Percentiles rank a stretch among this genome's conserved stretches.
Evolutionary conservation across 163 green algal genomes (phyloP).

Genomic region (Chlamydomonas reinhardtii): DNA sequence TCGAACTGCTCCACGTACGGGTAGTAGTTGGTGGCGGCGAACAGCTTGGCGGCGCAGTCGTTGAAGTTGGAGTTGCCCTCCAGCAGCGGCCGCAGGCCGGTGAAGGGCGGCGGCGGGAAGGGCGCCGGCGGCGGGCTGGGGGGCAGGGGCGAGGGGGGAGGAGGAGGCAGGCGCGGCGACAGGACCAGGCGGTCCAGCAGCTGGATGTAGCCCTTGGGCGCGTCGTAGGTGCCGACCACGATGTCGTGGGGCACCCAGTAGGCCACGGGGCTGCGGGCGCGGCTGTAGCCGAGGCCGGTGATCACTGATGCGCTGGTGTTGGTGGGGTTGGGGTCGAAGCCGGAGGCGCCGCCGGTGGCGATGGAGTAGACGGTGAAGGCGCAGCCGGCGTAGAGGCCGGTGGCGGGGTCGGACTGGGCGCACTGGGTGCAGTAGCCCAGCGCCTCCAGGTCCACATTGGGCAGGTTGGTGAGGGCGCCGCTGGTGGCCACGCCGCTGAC

Average conservation of each 20-base stretch:
- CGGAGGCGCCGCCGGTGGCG: background rate
- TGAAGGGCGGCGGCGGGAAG: conserved; percentile 19
- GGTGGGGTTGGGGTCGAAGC: background rate
- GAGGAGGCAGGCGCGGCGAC: conserved; percentile 15
- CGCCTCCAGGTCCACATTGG: background rate
- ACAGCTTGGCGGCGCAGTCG: background rate
- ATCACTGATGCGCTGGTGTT: background rate
- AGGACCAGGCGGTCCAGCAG: conserved; percentile 34
- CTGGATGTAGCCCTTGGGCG: conserved; percentile 15
- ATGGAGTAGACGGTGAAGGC: conserved; percentile 18
- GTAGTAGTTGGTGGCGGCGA: conserved; percentile 31
- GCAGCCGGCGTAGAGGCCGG: conserved; percentile 3
- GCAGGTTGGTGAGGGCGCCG: background rate
- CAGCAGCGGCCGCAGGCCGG: conserved; percentile 3
- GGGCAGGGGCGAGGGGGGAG: conserved; percentile 24
- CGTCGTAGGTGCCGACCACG: too few relatives aligned
- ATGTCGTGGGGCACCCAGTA: conserved; percentile 33
- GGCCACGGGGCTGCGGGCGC: background rate
- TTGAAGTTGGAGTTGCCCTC: conserved; percentile 3
- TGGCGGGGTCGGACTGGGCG: background rate
- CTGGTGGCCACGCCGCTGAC: background rate
- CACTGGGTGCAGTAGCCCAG: conserved; percentile 45
- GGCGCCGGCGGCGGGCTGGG: conserved; percentile 24
- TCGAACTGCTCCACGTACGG: background rate
- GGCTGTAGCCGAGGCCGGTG: background rate